Evolutionary conservation across 345 rosid genomes (phyloP), one percentile per base, ranked within the genome.

Genomic region (Bruguiera sexangula): DNA sequence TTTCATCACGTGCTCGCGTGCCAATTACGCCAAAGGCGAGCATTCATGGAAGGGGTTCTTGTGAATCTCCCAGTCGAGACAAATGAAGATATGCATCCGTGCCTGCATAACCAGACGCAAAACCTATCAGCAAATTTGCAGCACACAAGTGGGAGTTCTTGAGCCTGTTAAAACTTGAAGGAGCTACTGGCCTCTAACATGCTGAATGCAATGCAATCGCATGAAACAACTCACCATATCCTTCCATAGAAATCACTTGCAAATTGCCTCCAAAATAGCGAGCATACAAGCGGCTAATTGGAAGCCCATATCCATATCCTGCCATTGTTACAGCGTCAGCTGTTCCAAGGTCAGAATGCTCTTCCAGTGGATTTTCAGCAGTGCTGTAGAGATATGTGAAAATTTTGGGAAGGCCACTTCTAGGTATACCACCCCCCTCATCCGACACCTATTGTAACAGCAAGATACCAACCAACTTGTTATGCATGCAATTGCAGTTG

Each of bases 381-480:
- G 98, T 95, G 58, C 96, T 95, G 80, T 95, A 95, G 70, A 92
- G 98, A 77, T 92, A 92, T 0, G 98, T 92, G 82, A 95, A 95
- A 73, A 95, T 92, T 73, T 87, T 92, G 69, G 97, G 89, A 75
- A 95, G 99, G 69, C 99, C 99, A 36, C 98, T 95, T 78, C 97
- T 87, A 48, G 90, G 87, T 56, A 95, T 95, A 60, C 99, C 99
- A 71, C 99, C 99, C 70, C 98, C 98, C 80, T 95, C 98, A 74
- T 95, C 96, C 21, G 98, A 88, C 29, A 95, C 90, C 98, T 94
- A 69, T 31, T 62, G 62, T 18, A 22, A 62, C 79, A 74, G 37
- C 29, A 6, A 65, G 46, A 79, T 13, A 13, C 51, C 30, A 59
- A 43, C 51, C 30, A 59, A 71, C 63, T 69, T 29, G 19, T 54